Conservation (phyloP, 2,329 filamentous ascomycete genomes). For the Claviceps cyperi region DNA sequence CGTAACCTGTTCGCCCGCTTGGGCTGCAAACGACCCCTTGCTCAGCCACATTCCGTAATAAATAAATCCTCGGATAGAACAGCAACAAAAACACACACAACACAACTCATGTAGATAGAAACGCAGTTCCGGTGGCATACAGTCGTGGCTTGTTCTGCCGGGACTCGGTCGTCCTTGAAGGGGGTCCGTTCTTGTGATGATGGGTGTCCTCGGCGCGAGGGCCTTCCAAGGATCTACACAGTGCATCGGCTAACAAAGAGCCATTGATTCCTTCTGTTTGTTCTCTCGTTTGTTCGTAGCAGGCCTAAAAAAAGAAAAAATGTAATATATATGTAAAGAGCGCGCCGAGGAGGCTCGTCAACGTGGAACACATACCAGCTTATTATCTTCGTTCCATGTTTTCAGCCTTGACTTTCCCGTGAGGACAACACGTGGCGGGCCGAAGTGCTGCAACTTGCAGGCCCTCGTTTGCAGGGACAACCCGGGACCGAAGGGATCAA, state of each 20-base stretch:
- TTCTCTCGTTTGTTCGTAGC: too few species aligned
- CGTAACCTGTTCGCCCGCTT: not conserved
- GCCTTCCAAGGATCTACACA: not conserved
- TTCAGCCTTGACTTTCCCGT: not conserved
- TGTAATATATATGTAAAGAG: too few species aligned
- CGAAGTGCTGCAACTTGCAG: not conserved
- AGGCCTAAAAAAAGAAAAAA: too few species aligned
- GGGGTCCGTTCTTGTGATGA: not conserved
- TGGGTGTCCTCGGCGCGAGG: slow-evolving; percentile 1
- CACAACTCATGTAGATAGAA: not conserved
- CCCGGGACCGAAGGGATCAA: not conserved
- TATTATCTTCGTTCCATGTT: too few species aligned
- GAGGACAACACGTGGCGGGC: slow-evolving; percentile 3
- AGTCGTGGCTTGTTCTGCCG: slow-evolving; percentile 2
- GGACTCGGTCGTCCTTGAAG: not conserved
- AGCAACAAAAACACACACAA: not conserved
- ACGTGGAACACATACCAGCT: too few species aligned
- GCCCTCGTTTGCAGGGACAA: not conserved
- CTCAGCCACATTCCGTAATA: not conserved
- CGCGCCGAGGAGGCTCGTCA: too few species aligned
- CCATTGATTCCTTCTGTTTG: too few species aligned
- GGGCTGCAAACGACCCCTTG: not conserved
- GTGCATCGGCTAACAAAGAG: too few species aligned
- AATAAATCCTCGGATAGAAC: slow-evolving; percentile 1
- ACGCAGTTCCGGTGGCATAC: slow-evolving; percentile 2